Base-by-base conservation (phyloP, 2,329 filamentous ascomycete species). In the Clarireedia homoeocarpa region DNA sequence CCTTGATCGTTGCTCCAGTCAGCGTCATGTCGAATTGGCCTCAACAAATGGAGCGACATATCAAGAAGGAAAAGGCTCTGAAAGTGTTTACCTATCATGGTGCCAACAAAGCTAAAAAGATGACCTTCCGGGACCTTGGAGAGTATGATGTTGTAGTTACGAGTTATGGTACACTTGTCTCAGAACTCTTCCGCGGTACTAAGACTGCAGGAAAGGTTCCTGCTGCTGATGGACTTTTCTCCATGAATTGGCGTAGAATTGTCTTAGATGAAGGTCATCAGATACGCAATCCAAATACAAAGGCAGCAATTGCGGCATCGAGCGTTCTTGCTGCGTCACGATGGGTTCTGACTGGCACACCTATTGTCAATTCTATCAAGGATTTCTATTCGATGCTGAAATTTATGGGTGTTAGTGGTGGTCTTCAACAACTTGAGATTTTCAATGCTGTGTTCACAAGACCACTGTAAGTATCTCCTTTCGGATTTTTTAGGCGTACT, bases 1-100 rank as follows among this genome's bases (percentile, higher is more conserved):
- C 89, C 0, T 76, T 96, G 23, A 91, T 96, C 53, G 77, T 95
- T 54, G 84, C 88, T 0, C 91, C 91, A 0, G 80, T 95, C 5
- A 86, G 85, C 51, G 89, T 95, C 20, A 91, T 95, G 87, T 91
- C 86, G 66, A 95, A 95, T 64, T 96, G 91, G 91, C 83, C 82
- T 63, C 83, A 86, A 53, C 90, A 95, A 70, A 88, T 92, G 53
- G 75, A 81, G 59, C 77, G 80, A 39, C 91, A 96, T 65, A 79
- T 92, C 47, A 78, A 82, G 39, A 69, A 76, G 5, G 78, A 86
- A n/a, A 72, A 81, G 55, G 72, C 75, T 1, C 81, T 89, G 6
- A 82, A 77, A 9, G 77, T 94, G 4, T 76, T 90, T 63, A 83
- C 85, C 34, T 94, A 92, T 66, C 89, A 96, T 66, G 87, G 87